Evolutionary conservation across 345 rosid species (phyloP).

Genomic region (Acer negundo): DNA sequence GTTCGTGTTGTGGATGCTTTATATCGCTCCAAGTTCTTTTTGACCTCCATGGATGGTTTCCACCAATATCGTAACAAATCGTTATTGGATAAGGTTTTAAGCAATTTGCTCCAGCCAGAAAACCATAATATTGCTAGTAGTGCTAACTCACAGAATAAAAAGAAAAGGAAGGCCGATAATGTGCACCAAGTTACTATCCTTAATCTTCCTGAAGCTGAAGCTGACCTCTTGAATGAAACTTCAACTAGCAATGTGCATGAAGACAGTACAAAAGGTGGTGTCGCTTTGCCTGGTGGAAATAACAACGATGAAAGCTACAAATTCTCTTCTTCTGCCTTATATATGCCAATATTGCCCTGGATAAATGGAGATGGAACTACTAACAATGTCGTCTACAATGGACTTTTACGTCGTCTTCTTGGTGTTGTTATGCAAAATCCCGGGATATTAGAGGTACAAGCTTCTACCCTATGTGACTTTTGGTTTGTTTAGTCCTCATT

Average conservation of each 20-base stretch:
- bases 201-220: slow-evolving; percentile 73
- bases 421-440: slow-evolving; percentile 91
- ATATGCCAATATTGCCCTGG: slow-evolving; percentile 83
- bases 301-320: slow-evolving; percentile 23
- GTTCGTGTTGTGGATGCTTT: slow-evolving; percentile 73
- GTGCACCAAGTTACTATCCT: slow-evolving; percentile 81
- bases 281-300: slow-evolving; percentile 23
- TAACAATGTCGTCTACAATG: slow-evolving; percentile 65
- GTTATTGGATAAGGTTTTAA: slow-evolving; percentile 34
- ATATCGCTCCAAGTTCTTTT: slow-evolving; percentile 77
- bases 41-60: slow-evolving; percentile 43
- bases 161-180: slow-evolving; percentile 30
- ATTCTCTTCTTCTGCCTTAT: slow-evolving; percentile 33
- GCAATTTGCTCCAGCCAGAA: slow-evolving; percentile 27
- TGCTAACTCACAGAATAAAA: slow-evolving; percentile 25
- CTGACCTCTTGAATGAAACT: slow-evolving; percentile 27
- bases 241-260: slow-evolving; percentile 35
- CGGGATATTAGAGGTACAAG: slow-evolving; percentile 78
- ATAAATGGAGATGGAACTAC: slow-evolving; percentile 84
- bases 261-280: slow-evolving; percentile 27
- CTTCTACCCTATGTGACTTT: slow-evolving; percentile 13
- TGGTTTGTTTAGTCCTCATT: background rate
- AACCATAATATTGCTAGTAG: slow-evolving; percentile 24
- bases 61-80: slow-evolving; percentile 33
- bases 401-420: slow-evolving; percentile 76